Evolutionary conservation across 257 asterid species (phyloP).

Genomic region (Solanum dulcamara): DNA sequence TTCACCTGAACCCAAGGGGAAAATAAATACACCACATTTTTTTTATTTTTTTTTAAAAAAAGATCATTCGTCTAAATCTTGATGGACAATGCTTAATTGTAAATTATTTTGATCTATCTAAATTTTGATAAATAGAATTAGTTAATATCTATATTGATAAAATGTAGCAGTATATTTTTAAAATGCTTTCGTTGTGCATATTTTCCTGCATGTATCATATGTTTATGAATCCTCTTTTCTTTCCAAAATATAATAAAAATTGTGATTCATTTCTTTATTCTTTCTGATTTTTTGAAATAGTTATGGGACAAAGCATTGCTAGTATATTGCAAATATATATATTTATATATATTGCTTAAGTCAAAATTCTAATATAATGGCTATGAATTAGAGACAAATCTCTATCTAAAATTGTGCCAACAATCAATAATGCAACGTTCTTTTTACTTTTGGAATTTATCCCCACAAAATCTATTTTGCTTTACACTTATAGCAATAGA

Average conservation of each 20-base stretch:
- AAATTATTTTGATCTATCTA: too few relatives aligned
- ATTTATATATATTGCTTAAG: background rate
- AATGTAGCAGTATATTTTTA: background rate
- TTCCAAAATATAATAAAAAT: background rate
- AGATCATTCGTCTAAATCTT: too few relatives aligned
- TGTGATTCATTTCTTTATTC: background rate
- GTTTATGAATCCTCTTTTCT: too few relatives aligned
- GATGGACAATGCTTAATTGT: too few relatives aligned
- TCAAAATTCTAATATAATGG: background rate
- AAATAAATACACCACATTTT: background rate
- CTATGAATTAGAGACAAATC: background rate
- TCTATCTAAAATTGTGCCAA: background rate
- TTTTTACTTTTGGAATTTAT: background rate
- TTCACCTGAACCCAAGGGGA: background rate
- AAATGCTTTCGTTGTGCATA: background rate
- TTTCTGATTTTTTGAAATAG: background rate
- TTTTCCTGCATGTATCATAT: too few relatives aligned
- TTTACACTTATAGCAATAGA: background rate
- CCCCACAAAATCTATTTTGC: background rate
- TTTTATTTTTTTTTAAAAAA: background rate
- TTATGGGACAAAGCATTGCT: background rate
- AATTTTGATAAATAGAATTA: too few relatives aligned
- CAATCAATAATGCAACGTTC: background rate
- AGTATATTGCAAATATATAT: too few relatives aligned
- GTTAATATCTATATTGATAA: too few relatives aligned